Base-by-base conservation (phyloP, 2,329 filamentous ascomycete genomes). In the Cercospora berteroae region DNA sequence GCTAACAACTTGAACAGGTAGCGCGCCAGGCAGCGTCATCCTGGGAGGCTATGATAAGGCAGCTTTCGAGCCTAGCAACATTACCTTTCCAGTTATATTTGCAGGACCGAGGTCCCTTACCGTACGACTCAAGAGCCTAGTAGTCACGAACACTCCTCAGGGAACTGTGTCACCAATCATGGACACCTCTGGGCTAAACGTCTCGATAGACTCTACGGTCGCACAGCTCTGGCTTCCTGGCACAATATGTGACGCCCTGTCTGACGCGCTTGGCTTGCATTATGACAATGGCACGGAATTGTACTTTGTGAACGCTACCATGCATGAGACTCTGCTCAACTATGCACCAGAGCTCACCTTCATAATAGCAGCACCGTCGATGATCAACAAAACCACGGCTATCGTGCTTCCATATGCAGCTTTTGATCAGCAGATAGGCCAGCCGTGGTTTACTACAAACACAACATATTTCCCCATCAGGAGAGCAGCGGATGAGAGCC, bases 31-130 rank as follows among this genome's bases (percentile, higher is more conserved):
- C 12, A 56, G 67, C 23, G 48, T 69, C 25, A 74, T 79, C 2
- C 65, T 82, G 3, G 80, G 81, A 13, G 81, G 81, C 6, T 82
- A 80, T 65, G 80, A 82, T 66, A 70, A 73, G 27, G 77, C 76
- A 2, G 77, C 80, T 10, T 79, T 80, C 68, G 39, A 73, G 67
- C 20, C 65, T 73, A 65, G 63, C 44, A 65, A 65, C 20, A 74
- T 75, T 44, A 66, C 68, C 18, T 70, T 74, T 4, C 66, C 69
- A 36, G 77, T 79, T 74, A 48, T 72, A 67, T 56, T 63, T 25
- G 44, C 27, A 18, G 61, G 48, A 12, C 10, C 61, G 1, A n/a
- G 31, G 12, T 63, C 61, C 4, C 29, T 63, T 6, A 63, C 61
- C 6, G 61, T 31, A n/a, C 44, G 48, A 27, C 39, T 63, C 48